Base-by-base conservation (phyloP, 768 basidiomycete genomes). In the Phanerochaete sordida region DNA sequence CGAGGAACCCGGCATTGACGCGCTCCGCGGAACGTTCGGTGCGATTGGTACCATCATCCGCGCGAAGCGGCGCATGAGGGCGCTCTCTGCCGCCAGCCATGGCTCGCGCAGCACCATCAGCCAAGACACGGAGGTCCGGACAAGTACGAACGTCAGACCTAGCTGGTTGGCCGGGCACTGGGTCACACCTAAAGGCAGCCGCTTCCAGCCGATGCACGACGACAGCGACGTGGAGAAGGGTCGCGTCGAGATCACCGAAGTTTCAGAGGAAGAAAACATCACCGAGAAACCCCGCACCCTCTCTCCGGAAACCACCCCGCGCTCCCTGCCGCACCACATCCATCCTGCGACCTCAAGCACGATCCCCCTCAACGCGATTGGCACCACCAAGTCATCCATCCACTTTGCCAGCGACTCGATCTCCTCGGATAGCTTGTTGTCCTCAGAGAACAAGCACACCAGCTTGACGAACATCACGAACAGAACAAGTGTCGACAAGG, bases 1-100 rank as follows among this genome's bases (percentile, higher is more conserved):
- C 16, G 93, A 95, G 71, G 91, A 96, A 67, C 94, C 95, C 0
- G 94, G 94, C 0, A 86, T 95, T 72, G 93, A 93, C 62, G 83
- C 95, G 0, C 78, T 97, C 1, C 84, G 95, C 21, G 93, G 94
- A 21, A 88, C 89, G 0, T 93, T 93, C 63, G 93, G 94, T 6
- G 81, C 93, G 0, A 79, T 96, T 24, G 94, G 95, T 5, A 91
- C 89, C 65, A 88, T 97, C 65, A 91, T 95, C 57, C 82, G 87
- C 13, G 86, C 87, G 0, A 65, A 65, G 46, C 66, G 69, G 23
- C 60, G 69, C 11, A 68, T 64, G 27, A 60, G 62, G 2, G 69
- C 67, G 0, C 56, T 70, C 15, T 66, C 65, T 12, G 61, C 57
- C 23, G 59, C 69, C 48, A 62, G 68, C 28, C 48, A 57, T 37